These are phyloP conservation scores for Helotiales sp. DNA, from an alignment of 2,329 filamentous ascomycete species.

Conservation along the genomic window DNA sequence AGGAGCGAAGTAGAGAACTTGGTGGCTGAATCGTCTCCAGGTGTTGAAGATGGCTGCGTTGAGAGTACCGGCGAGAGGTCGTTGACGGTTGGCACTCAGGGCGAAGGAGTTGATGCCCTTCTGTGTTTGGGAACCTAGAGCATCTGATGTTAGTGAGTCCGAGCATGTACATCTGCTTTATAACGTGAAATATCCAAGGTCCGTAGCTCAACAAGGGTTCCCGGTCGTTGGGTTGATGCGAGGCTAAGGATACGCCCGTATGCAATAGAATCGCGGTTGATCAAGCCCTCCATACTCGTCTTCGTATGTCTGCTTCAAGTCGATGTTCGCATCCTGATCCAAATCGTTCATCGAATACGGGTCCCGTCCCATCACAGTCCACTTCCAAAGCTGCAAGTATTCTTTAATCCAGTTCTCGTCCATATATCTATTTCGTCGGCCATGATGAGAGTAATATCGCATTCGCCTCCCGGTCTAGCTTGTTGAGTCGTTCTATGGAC, in stretches of 20 bases:
- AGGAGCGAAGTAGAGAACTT: slow-evolving; percentile 88
- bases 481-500: not conserved
- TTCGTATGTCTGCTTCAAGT: not conserved
- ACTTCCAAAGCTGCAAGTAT: not conserved
- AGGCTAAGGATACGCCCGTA: not conserved
- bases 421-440: not conserved
- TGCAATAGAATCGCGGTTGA: not conserved
- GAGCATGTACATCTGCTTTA: not conserved
- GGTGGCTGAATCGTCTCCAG: slow-evolving; percentile 81
- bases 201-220: no score
- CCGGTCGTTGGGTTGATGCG: not conserved
- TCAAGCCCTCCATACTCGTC: not conserved
- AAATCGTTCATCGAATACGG: no score
- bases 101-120: slow-evolving; percentile 73
- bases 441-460: not conserved
- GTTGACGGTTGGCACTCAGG: slow-evolving; percentile 86
- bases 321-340: not conserved
- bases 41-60: slow-evolving; percentile 94
- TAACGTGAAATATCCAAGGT: not conserved
- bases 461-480: not conserved
- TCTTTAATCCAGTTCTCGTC: not conserved
- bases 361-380: not conserved
- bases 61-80: slow-evolving; percentile 77
- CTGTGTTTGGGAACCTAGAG: slow-evolving; percentile 61
- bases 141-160: slow-evolving; percentile 34